Percentiles rank a stretch among this genome's conserved stretches.
phyloP scores from a whole-genome alignment of 2,329 filamentous ascomycete species.

The Gnomoniopsis smithogilvyi region DNA sequence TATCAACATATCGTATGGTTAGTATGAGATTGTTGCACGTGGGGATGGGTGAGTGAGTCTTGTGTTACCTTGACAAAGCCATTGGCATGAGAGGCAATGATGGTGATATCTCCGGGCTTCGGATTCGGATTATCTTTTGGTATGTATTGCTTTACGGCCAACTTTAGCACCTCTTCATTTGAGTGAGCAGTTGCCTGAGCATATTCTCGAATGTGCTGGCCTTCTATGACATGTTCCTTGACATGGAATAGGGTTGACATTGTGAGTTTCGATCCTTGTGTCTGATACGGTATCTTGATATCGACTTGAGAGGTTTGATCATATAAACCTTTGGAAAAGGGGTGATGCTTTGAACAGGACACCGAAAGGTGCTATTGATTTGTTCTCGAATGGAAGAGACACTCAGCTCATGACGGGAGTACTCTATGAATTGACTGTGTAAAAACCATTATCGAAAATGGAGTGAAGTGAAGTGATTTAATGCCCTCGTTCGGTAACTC shows the following conservation, averaged over 20 bases:
- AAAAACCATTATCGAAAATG: not conserved
- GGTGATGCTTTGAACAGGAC: no score
- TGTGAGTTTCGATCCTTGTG: not conserved
- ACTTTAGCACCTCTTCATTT: conserved; percentile 70
- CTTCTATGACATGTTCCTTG: conserved; percentile 69
- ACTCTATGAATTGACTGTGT: no score
- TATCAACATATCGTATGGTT: conserved; percentile 29
- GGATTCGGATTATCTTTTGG: conserved; percentile 68
- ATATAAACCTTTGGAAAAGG: no score
- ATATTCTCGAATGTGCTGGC: conserved; percentile 81
- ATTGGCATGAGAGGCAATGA: conserved; percentile 86
- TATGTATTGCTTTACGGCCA: conserved; percentile 86
- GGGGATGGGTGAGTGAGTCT: not conserved
- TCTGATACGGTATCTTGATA: not conserved
- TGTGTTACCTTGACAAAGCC: conserved; percentile 76
- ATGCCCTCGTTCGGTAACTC: not conserved
- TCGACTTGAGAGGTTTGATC: no score
- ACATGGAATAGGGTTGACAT: conserved; percentile 55
- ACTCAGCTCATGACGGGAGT: no score
- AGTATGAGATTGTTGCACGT: not conserved
- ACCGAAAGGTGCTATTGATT: no score
- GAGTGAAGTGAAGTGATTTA: not conserved
- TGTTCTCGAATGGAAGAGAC: no score
- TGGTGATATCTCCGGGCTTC: conserved; percentile 73
- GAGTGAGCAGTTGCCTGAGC: conserved; percentile 66